Evolutionary conservation across 352 stramenopile genomes (phyloP).

Genomic region (Pelagophyceae sp.): DNA sequence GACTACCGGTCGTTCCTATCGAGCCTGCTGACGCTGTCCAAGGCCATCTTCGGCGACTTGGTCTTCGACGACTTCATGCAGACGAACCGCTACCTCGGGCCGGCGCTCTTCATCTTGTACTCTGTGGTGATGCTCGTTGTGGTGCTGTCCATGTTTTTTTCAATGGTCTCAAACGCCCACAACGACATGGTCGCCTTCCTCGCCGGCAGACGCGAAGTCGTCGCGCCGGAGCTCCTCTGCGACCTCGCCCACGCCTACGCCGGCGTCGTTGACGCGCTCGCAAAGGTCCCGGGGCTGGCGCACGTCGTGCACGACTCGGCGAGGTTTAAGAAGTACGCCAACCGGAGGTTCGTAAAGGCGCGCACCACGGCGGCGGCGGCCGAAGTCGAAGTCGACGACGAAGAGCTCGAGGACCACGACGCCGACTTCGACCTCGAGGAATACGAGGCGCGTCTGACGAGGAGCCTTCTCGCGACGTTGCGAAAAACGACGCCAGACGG

Average conservation of each 20-base stretch:
- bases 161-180: neutral
- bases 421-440: neutral
- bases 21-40: neutral
- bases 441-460: neutral
- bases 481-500: too few relatives aligned
- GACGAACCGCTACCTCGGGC: neutral
- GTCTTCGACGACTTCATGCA: neutral
- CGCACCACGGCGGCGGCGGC: neutral
- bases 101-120: neutral
- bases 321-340: neutral
- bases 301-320: neutral
- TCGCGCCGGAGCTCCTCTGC: neutral
- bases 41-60: neutral
- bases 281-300: neutral
- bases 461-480: neutral
- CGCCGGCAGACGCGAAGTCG: neutral
- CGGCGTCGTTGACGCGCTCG: neutral
- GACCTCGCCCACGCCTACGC: neutral
- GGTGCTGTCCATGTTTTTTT: constrained; percentile 8
- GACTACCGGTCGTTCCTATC: neutral
- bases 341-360: neutral
- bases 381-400: neutral
- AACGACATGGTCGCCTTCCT: neutral
- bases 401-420: neutral
- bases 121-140: neutral